Conservation (phyloP, 2,329 filamentous ascomycete species). For the Hortaea werneckii region DNA sequence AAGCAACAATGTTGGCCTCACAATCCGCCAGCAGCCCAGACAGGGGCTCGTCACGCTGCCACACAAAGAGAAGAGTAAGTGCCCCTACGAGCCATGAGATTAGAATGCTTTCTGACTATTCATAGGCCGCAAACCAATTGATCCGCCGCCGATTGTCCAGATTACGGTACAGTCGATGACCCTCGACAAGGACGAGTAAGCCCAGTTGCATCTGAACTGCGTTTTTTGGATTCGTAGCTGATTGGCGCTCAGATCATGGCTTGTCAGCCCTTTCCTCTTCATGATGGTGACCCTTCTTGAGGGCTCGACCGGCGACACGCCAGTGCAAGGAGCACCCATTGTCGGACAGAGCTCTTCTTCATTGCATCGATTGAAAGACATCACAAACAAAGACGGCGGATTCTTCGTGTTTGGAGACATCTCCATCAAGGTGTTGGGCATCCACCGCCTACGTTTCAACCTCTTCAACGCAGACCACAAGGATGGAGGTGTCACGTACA, state of each 20-base stretch:
- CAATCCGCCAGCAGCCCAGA: constrained; percentile 56
- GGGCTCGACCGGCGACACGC: constrained; percentile 12
- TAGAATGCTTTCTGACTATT: too few relatives aligned
- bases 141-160: constrained; percentile 77
- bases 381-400: constrained; percentile 64
- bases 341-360: constrained; percentile 69
- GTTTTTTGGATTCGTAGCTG: constrained; percentile 1
- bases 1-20: constrained; percentile 48
- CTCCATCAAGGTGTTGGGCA: constrained; percentile 64
- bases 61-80: constrained; percentile 63
- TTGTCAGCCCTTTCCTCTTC: constrained; percentile 57
- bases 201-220: neutral
- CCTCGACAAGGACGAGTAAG: constrained; percentile 9
- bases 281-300: constrained; percentile 47
- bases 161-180: constrained; percentile 40
- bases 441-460: constrained; percentile 64
- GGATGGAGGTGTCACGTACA: constrained; percentile 32
- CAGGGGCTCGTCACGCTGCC: constrained; percentile 54
- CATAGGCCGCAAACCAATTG: constrained; percentile 61
- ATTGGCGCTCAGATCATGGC: constrained; percentile 40
- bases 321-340: constrained; percentile 12
- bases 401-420: constrained; percentile 91
- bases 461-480: constrained; percentile 59
- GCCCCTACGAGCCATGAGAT: too few relatives aligned
- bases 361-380: constrained; percentile 70